Evolutionary conservation across 495 filamentous ascomycete species (phyloP), one percentile per base, ranked within the genome.

Genomic region (Ascodesmis nigricans): DNA sequence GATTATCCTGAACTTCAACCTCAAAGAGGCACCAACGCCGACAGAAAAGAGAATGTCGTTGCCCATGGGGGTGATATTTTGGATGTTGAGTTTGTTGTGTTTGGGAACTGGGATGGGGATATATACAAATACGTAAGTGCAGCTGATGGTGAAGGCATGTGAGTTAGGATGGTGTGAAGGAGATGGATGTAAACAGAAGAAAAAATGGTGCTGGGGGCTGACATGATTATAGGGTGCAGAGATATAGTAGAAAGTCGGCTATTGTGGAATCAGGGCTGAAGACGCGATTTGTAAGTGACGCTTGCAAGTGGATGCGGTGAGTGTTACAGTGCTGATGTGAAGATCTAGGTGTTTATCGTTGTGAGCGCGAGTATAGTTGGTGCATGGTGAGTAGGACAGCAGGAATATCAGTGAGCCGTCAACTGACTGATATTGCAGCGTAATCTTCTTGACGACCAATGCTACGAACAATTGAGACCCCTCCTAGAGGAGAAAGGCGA

Each of bases 211-310:
- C 35, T 39, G 21, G 37, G 16, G 9, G 10, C n/a, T n/a, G n/a
- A n/a, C n/a, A 17, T 3, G 21, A 11, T 2, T 5, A 17, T 18
- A 48, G 45, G 1, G 73, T 95, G n/a, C 74, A 65, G 38, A 74
- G 78, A 49, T 97, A 90, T 53, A 72, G 69, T 38, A 61, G 67
- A 22, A 67, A 73, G 43, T 60, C 63, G 17, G 87, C 87, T 0
- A 61, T 97, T 36, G 87, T 95, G 22, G 87, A 97, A 57, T 78
- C 70, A 31, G 87, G 87, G 21, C 84, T 77, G 73, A 91, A 81
- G 58, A 93, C 87, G 22, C 82, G 92, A 53, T 49, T 68, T 15
- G 76, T 81, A 46, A 50, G 18, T 37, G 21, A 18, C 11, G 2
- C 22, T 4, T 4, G 16, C 23, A 18, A 8, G 19, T 21, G 6